Evolutionary conservation across 2,329 filamentous ascomycete species (phyloP).

Genomic region (Alternaria brassicae): DNA sequence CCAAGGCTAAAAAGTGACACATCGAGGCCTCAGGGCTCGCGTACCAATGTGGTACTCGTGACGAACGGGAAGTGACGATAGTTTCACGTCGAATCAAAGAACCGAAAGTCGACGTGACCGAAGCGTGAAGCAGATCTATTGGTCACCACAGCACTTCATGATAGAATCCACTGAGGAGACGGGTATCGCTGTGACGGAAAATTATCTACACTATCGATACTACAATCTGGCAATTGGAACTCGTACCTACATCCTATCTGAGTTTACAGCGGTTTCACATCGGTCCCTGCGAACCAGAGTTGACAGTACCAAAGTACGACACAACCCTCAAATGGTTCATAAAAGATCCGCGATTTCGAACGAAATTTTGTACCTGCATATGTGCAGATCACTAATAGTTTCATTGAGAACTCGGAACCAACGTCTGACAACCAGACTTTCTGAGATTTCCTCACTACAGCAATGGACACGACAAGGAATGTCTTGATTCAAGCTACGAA

Average conservation of each 20-base stretch:
- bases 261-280: background rate
- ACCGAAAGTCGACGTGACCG: background rate
- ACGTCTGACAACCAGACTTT: background rate
- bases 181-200: background rate
- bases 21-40: background rate
- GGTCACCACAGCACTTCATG: background rate
- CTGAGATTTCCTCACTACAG: background rate
- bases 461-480: background rate
- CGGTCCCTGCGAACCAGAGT: background rate
- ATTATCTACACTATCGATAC: background rate
- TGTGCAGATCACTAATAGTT: background rate
- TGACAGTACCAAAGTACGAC: background rate
- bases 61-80: background rate
- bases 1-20: background rate
- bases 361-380: background rate
- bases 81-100: background rate
- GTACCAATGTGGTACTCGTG: background rate
- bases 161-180: background rate
- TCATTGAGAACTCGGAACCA: constrained; percentile 2
- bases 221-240: background rate
- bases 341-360: background rate
- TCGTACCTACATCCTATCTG: background rate
- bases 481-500: background rate
- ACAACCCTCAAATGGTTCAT: background rate
- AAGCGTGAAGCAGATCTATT: background rate